Percentiles rank a stretch among this genome's conserved stretches.
These are phyloP conservation scores for Penicillium sp. DNA, from an alignment of 2,329 filamentous ascomycete species.

Conservation along the genomic window DNA sequence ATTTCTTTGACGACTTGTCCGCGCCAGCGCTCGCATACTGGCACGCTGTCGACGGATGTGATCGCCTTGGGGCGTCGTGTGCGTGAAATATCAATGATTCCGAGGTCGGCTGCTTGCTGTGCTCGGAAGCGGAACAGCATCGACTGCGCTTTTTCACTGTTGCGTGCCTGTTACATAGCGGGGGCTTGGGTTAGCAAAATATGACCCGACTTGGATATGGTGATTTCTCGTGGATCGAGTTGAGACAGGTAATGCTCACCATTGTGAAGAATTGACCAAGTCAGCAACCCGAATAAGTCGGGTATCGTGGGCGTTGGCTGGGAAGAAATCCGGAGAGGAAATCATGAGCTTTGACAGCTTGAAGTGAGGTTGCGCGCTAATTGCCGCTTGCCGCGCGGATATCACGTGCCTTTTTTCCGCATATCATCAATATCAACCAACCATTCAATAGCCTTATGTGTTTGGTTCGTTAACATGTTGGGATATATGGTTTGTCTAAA, in stretches of 20 bases:
- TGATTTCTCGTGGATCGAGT: not conserved
- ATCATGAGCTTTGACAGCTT: constrained; percentile 25
- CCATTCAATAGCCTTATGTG: constrained; percentile 4
- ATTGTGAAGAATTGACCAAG: constrained; percentile 26
- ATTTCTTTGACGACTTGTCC: constrained; percentile 97
- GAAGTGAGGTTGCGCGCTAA: constrained; percentile 29
- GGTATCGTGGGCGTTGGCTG: constrained; percentile 15
- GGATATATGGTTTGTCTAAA: not conserved
- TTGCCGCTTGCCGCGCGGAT: constrained; percentile 26
- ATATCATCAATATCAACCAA: not conserved
- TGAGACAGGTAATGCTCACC: constrained; percentile 20
- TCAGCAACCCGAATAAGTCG: constrained; percentile 12
- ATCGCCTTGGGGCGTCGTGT: constrained; percentile 88
- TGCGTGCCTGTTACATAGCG: constrained; percentile 67
- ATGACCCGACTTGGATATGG: not conserved
- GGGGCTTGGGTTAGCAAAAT: constrained; percentile 22
- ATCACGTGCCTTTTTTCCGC: constrained; percentile 8
- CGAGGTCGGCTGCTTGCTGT: constrained; percentile 90
- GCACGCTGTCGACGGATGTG: constrained; percentile 78
- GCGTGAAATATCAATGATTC: constrained; percentile 90
- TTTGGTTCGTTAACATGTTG: not conserved
- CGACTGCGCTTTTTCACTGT: constrained; percentile 97
- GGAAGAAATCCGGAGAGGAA: constrained; percentile 21
- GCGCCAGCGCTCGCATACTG: constrained; percentile 93
- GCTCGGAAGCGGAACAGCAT: constrained; percentile 99